Conservation (phyloP, 768 basidiomycete species). For the Serendipita indica region DNA sequence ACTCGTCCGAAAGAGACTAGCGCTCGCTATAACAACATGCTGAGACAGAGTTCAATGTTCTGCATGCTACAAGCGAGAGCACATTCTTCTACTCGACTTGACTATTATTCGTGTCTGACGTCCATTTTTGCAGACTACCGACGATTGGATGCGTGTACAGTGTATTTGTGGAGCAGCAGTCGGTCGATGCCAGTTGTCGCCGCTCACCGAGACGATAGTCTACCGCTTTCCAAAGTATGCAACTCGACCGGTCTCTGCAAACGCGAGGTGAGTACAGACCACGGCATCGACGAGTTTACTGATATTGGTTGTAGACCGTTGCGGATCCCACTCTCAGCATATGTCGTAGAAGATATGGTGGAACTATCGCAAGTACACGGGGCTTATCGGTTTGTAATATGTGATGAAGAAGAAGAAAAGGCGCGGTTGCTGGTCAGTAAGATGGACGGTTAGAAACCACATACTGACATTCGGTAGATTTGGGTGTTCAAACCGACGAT, state of each 20-base stretch:
- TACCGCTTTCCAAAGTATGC: slow-evolving; percentile 77
- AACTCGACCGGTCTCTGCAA: slow-evolving; percentile 50
- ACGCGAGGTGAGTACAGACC: slow-evolving; percentile 39
- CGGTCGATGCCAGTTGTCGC: slow-evolving; percentile 50
- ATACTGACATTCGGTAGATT: slow-evolving; percentile 33
- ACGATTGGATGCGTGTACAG: slow-evolving; percentile 48
- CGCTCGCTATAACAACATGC: slow-evolving; percentile 75
- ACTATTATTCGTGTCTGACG: slow-evolving; percentile 15
- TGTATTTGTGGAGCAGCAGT: slow-evolving; percentile 77
- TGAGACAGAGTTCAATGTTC: slow-evolving; percentile 48
- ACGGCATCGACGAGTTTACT: slow-evolving; percentile 8
- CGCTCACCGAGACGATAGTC: slow-evolving; percentile 25
- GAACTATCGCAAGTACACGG: slow-evolving; percentile 88
- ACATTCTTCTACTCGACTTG: slow-evolving; percentile 33
- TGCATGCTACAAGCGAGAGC: slow-evolving; percentile 81
- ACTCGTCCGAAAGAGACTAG: slow-evolving; percentile 66
- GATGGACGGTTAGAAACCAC: no score
- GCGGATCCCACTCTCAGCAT: slow-evolving; percentile 61
- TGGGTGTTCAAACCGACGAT: slow-evolving; percentile 94
- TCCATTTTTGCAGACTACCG: slow-evolving; percentile 31
- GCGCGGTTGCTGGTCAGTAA: slow-evolving; percentile 60
- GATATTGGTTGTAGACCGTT: slow-evolving; percentile 27
- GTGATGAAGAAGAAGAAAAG: slow-evolving; percentile 74
- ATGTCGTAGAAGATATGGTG: slow-evolving; percentile 79
- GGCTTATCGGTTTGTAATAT: slow-evolving; percentile 77